A percentile compares a stretch with the other conserved stretches of the same genome.
Conservation (phyloP, 2,329 filamentous ascomycete species). For the Paramyrothecium roridum region DNA sequence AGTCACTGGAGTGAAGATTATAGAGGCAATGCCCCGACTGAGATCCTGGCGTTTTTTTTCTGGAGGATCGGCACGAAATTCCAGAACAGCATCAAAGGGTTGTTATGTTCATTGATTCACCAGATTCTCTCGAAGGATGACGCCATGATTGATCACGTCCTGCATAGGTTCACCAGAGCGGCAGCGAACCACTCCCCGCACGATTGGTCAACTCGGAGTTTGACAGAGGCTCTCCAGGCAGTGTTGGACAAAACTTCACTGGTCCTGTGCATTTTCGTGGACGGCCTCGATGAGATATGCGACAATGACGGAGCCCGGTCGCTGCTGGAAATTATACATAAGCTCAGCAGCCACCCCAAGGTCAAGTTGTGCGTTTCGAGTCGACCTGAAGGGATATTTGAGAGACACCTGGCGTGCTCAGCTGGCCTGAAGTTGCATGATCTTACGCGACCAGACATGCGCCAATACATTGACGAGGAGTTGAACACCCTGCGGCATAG, state of each 20-base stretch:
- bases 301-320: slow-evolving; percentile 1
- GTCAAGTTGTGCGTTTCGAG: slow-evolving; percentile 12
- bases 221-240: slow-evolving; percentile 1
- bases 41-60: slow-evolving; percentile 19
- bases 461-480: slow-evolving; percentile 1
- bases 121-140: slow-evolving; percentile 1
- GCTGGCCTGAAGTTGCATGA: slow-evolving; percentile 4
- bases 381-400: slow-evolving; percentile 6
- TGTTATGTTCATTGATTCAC: slow-evolving; percentile 19
- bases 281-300: slow-evolving; percentile 13
- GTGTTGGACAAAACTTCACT: slow-evolving; percentile 2
- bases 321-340: slow-evolving; percentile 1
- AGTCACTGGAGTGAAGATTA: slow-evolving; percentile 1
- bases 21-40: slow-evolving; percentile 5
- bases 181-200: slow-evolving; percentile 4
- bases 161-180: slow-evolving; percentile 4
- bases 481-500: not conserved
- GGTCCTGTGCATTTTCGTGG: slow-evolving; percentile 13
- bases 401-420: not conserved
- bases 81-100: slow-evolving; percentile 17
- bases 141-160: not conserved
- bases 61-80: slow-evolving; percentile 19
- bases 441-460: slow-evolving; percentile 8
- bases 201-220: slow-evolving; percentile 13
- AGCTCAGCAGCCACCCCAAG: slow-evolving; percentile 1